Conservation (phyloP, 2,329 filamentous ascomycete species). For the Dothidotthia symphoricarpi region DNA sequence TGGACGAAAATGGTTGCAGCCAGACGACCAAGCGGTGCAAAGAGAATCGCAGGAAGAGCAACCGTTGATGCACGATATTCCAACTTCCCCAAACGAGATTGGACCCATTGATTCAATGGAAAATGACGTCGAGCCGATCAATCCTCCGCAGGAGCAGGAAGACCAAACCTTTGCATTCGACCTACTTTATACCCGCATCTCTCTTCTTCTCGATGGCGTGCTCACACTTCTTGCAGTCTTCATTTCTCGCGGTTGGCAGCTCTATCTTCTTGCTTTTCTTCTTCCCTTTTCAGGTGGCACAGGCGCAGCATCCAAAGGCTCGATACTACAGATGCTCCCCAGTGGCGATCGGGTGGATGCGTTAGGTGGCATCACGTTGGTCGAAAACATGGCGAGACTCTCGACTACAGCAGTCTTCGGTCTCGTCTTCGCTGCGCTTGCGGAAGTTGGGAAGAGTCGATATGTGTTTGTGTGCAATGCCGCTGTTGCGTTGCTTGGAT, state of each 20-base stretch:
- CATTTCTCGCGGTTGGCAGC: conserved; percentile 63
- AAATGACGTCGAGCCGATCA: conserved; percentile 49
- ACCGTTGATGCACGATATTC: conserved; percentile 21
- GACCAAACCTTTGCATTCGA: conserved; percentile 61
- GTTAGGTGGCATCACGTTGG: conserved; percentile 65
- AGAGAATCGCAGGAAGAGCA: conserved; percentile 10
- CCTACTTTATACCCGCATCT: conserved; percentile 65
- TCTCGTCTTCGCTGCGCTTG: conserved; percentile 63
- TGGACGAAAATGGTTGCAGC: conserved; percentile 45
- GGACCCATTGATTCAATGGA: conserved; percentile 51
- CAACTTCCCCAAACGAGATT: conserved; percentile 31
- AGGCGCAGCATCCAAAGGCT: conserved; percentile 67
- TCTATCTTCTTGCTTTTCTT: conserved; percentile 64
- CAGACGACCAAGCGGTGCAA: conserved; percentile 13
- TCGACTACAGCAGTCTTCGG: conserved; percentile 65
- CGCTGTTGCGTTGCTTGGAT: conserved; percentile 55
- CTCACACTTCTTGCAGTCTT: conserved; percentile 64
- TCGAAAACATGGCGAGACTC: conserved; percentile 67
- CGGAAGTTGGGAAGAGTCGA: conserved; percentile 58
- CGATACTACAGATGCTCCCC: conserved; percentile 69
- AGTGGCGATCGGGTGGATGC: conserved; percentile 63
- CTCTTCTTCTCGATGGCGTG: conserved; percentile 62
- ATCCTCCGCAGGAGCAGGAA: conserved; percentile 39
- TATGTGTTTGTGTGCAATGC: conserved; percentile 68
- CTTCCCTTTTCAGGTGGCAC: conserved; percentile 69